Evolutionary conservation across 164 flowering plant genomes (phyloP).

Genomic region (Magnolia sinica): DNA sequence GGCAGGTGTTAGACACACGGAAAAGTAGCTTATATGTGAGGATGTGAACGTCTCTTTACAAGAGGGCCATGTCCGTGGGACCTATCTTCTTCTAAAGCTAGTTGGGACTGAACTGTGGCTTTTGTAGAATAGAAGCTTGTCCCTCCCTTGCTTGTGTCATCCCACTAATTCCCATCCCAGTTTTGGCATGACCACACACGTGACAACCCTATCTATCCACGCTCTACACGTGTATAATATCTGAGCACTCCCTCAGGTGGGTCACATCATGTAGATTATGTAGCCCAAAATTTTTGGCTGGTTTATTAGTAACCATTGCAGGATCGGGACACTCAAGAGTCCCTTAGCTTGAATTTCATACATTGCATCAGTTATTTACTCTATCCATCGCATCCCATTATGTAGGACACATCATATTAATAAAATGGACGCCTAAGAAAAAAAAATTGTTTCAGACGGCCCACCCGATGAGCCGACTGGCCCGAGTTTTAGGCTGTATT

Average conservation of each 20-base stretch:
- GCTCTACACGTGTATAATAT: background rate
- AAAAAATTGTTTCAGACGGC: too few relatives aligned
- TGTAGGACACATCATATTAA: too few relatives aligned
- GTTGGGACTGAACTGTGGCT: conserved; percentile 30
- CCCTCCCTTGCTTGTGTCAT: conserved; percentile 30
- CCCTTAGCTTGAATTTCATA: too few relatives aligned
- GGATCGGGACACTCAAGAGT: too few relatives aligned
- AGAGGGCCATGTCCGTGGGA: conserved; percentile 25
- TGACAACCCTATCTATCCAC: background rate
- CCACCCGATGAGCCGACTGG: too few relatives aligned
- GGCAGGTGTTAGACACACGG: too few relatives aligned
- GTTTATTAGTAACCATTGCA: too few relatives aligned
- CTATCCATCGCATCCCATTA: too few relatives aligned
- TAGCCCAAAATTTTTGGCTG: too few relatives aligned
- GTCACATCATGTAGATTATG: background rate
- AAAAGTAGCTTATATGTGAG: conserved; percentile 13
- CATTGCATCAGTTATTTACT: too few relatives aligned
- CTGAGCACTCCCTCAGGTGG: background rate
- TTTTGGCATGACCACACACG: background rate
- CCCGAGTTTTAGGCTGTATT: too few relatives aligned
- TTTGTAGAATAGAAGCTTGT: conserved; percentile 73
- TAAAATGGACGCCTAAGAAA: too few relatives aligned
- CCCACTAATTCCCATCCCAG: background rate
- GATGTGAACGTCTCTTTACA: conserved; percentile 25
- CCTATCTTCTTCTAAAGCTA: conserved; percentile 29